Conservation (phyloP, 139 green algal genomes). For the Asterochloris erici region DNA sequence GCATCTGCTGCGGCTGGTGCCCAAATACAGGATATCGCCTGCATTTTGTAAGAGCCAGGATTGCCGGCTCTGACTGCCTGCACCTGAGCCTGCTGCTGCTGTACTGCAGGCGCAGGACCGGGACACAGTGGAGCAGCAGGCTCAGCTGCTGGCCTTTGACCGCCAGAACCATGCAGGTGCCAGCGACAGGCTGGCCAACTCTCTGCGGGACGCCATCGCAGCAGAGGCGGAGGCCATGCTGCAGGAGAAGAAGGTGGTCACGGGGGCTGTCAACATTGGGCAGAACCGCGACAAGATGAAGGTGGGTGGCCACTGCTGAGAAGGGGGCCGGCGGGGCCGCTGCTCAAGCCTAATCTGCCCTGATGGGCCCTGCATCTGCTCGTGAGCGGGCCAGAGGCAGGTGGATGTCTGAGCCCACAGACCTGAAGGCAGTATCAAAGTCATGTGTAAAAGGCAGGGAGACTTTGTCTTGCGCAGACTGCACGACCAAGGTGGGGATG, state of each 20-base stretch:
- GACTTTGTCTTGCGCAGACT: too few species aligned
- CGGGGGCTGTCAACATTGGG: constrained; percentile 59
- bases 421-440: too few species aligned
- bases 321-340: background rate
- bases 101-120: constrained; percentile 45
- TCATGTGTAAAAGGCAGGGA: too few species aligned
- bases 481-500: too few species aligned
- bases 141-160: constrained; percentile 82
- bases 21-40: too few species aligned
- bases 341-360: too few species aligned
- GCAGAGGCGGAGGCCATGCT: constrained; percentile 47
- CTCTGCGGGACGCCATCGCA: constrained; percentile 32
- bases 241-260: constrained; percentile 38
- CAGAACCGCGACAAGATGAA: constrained; percentile 70
- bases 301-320: constrained; percentile 9
- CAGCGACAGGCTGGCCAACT: constrained; percentile 33
- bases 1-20: too few species aligned
- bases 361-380: too few species aligned
- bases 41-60: background rate
- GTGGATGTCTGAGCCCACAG: too few species aligned
- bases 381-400: too few species aligned
- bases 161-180: constrained; percentile 79
- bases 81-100: background rate
- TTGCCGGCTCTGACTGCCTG: background rate
- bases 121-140: constrained; percentile 52